A percentile compares a stretch with the other conserved stretches of the same genome.
These are phyloP conservation scores for Pleomassaria siparia DNA, from an alignment of 2,329 filamentous ascomycete species.

Conservation along the genomic window DNA sequence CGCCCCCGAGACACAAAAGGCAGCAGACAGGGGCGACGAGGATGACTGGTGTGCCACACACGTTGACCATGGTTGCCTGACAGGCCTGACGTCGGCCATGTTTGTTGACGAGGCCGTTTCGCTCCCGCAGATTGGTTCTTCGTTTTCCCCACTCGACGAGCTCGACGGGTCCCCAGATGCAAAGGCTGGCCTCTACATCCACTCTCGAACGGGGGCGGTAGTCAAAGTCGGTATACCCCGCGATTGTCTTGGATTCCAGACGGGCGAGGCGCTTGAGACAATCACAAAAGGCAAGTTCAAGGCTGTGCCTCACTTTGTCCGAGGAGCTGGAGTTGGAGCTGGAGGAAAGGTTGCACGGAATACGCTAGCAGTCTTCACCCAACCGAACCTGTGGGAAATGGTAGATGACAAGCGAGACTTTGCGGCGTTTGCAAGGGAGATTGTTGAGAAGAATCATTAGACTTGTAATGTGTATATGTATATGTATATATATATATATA, in stretches of 20 bases:
- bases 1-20: slow-evolving; percentile 25
- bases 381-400: slow-evolving; percentile 84
- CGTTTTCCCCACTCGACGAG: slow-evolving; percentile 63
- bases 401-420: slow-evolving; percentile 73
- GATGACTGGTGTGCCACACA: slow-evolving; percentile 96
- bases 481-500: no score
- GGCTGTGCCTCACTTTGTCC: slow-evolving; percentile 94
- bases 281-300: slow-evolving; percentile 91
- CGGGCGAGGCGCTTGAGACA: slow-evolving; percentile 84
- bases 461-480: not conserved
- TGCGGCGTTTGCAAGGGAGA: slow-evolving; percentile 69
- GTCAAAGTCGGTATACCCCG: slow-evolving; percentile 91
- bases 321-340: slow-evolving; percentile 65
- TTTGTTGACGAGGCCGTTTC: slow-evolving; percentile 76
- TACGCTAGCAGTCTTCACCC: slow-evolving; percentile 94
- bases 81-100: slow-evolving; percentile 92
- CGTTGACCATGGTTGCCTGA: slow-evolving; percentile 90
- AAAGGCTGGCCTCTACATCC: slow-evolving; percentile 88
- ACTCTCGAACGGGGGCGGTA: slow-evolving; percentile 75
- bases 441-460: slow-evolving; percentile 49
- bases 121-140: slow-evolving; percentile 33
- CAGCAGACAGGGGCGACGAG: slow-evolving; percentile 50
- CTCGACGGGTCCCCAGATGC: slow-evolving; percentile 77
- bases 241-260: slow-evolving; percentile 94
- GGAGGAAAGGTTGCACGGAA: slow-evolving; percentile 59